Evolutionary conservation across 2,329 filamentous ascomycete genomes (phyloP).

Genomic region (Aspergillus nomiae): DNA sequence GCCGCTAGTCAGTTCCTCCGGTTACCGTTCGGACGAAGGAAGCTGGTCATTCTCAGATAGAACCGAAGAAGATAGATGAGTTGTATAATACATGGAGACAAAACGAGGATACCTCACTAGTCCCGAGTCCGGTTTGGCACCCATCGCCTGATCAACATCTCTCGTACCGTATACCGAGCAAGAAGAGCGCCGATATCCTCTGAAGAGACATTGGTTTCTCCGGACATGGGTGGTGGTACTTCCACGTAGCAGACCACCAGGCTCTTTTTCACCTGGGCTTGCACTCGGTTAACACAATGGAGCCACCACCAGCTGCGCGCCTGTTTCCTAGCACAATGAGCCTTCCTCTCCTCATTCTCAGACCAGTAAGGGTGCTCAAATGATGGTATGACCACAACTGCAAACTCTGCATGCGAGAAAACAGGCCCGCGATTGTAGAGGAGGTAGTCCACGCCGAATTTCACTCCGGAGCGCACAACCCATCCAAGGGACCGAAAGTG

Average conservation of each 20-base stretch:
- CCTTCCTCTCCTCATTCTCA: conserved; percentile 50
- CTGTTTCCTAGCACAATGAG: conserved; percentile 52
- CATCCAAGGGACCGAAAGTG: conserved; percentile 95
- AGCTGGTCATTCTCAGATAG: background rate
- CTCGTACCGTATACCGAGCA: conserved; percentile 72
- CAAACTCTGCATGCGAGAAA: conserved; percentile 94
- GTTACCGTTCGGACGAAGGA: background rate
- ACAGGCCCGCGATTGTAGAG: conserved; percentile 91
- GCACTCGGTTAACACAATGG: conserved; percentile 84
- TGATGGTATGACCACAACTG: conserved; percentile 78
- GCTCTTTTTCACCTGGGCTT: conserved; percentile 87
- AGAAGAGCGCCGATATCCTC: conserved; percentile 66
- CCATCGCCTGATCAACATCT: conserved; percentile 82
- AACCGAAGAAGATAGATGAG: background rate
- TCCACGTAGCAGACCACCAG: conserved; percentile 90
- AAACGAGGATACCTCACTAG: conserved; percentile 33
- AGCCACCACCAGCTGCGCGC: conserved; percentile 57
- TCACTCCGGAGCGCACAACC: conserved; percentile 89
- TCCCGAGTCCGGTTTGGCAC: conserved; percentile 75
- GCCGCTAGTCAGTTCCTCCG: background rate
- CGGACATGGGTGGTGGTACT: conserved; percentile 68
- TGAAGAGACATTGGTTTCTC: conserved; percentile 34
- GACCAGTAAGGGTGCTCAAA: conserved; percentile 76
- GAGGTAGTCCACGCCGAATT: conserved; percentile 94
- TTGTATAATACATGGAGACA: conserved; percentile 3